Base-by-base conservation (phyloP, 129 eudicot species). In the Artemisia argyi region DNA sequence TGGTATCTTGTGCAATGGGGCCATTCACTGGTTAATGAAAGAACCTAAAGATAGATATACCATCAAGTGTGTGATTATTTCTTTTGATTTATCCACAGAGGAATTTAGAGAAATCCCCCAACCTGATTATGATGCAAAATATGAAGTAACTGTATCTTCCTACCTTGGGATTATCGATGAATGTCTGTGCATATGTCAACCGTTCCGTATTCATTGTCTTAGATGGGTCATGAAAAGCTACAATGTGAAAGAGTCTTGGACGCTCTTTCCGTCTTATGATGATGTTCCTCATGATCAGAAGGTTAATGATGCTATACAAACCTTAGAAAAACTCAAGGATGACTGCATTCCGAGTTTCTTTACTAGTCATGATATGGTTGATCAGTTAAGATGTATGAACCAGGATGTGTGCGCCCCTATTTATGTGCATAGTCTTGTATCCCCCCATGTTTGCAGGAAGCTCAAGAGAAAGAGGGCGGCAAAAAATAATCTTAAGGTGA, bases 91-190 rank as follows among this genome's bases (percentile, higher is more conserved):
- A 35, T 63, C 24, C 26, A 42, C 4, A 15, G 51, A 63, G 14
- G 3, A 63, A 63, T 35, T 63, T 63, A 63, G 16, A 63, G 68
- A 63, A 63, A 63, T 63, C 26, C 68, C 68, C 5, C 24, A 7
- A 49, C 72, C 72, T 49, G 72, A 67, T 2, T 32, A 50, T 24
- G 8, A 9, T 18, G 46, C 2, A 1, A 2, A 0, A 39, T 39
- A 0, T 39, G 46, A 39, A 11, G 46, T 39, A 39, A 39, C 46
- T 39, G 0, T 0, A 39, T 39, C 2, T 0, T 7, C 46, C 46
- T 15, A 2, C 16, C 4, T 5, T 22, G 3, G 72, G 72, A 4
- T 16, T 24, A 39, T 7, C 46, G 24, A 15, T 66, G 17, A 4
- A 66, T 11, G 71, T 19, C 20, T 47, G 58, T 12, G 5, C 49